phyloP scores from a whole-genome alignment of 805 yeast genomes.

The Zygotorulaspora danielsina region DNA sequence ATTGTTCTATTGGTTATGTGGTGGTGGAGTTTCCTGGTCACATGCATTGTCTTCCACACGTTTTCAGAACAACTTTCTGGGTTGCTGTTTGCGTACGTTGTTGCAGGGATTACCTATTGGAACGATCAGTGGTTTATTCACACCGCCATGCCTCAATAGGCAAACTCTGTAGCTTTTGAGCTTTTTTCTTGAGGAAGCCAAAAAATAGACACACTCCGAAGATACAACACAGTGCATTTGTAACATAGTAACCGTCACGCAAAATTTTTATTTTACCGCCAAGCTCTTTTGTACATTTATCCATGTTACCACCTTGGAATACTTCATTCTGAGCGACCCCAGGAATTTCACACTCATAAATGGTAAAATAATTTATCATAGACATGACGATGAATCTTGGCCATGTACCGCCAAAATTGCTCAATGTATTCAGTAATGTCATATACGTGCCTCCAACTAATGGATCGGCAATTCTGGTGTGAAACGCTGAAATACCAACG shows the following conservation, averaged over 20 bases:
- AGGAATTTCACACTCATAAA: conserved; percentile 50
- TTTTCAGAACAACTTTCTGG: conserved; percentile 72
- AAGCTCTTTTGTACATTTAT: conserved; percentile 16
- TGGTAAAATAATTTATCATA: conserved; percentile 75
- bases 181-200: conserved; percentile 60
- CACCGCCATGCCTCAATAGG: conserved; percentile 75
- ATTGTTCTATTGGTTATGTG: conserved; percentile 48
- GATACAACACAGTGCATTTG: conserved; percentile 66
- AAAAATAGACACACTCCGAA: conserved; percentile 64
- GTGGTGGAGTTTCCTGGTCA: conserved; percentile 85
- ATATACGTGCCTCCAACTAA: conserved; percentile 95
- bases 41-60: conserved; percentile 82
- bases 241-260: conserved; percentile 80
- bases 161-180: conserved; percentile 60
- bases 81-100: conserved; percentile 54
- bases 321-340: conserved; percentile 6
- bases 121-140: conserved; percentile 13
- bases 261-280: conserved; percentile 54
- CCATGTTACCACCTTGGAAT: conserved; percentile 17
- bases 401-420: conserved; percentile 97
- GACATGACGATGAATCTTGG: conserved; percentile 77
- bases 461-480: conserved; percentile 93
- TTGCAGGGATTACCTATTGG: conserved; percentile 23
- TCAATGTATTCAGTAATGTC: conserved; percentile 89
- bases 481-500: conserved; percentile 91